These are phyloP conservation scores for Talaromyces albobiverticillius DNA, from an alignment of 2,329 filamentous ascomycete genomes.

Conservation along the genomic window DNA sequence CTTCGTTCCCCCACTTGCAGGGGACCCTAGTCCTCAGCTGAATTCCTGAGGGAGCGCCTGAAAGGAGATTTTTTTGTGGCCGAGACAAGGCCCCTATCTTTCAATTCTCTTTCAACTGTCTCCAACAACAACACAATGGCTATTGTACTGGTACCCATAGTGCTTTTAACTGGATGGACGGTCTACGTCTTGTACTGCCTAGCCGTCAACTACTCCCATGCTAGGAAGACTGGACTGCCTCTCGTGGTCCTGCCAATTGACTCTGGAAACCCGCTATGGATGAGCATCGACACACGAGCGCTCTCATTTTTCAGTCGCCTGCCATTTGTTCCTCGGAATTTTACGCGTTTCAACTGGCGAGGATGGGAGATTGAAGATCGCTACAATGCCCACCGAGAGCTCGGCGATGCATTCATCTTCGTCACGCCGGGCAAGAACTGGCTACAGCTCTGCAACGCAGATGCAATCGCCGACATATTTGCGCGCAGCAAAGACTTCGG, in stretches of 20 bases:
- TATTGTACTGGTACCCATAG: no score
- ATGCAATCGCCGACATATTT: not conserved
- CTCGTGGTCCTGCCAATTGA: not conserved
- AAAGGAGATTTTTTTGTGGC: no score
- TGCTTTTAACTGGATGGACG: not conserved
- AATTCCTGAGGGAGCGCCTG: no score
- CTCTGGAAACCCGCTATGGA: not conserved
- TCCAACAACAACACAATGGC: no score
- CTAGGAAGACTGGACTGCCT: not conserved
- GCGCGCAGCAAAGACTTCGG: not conserved
- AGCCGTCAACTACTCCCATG: not conserved
- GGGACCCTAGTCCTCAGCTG: no score
- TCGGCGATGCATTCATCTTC: slow-evolving; percentile 1
- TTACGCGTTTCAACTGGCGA: not conserved
- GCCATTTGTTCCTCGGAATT: not conserved
- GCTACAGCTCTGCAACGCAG: not conserved
- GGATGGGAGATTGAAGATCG: not conserved
- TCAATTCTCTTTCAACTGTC: no score
- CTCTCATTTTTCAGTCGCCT: not conserved
- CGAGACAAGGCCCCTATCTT: no score
- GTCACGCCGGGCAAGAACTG: slow-evolving; percentile 1
- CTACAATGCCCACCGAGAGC: not conserved
- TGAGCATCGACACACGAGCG: not conserved
- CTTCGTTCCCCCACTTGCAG: no score
- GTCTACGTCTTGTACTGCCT: not conserved